Percentiles rank a stretch among this genome's conserved stretches.
Evolutionary conservation across 768 basidiomycete genomes (phyloP).

Genomic region (Lepiota venenata): DNA sequence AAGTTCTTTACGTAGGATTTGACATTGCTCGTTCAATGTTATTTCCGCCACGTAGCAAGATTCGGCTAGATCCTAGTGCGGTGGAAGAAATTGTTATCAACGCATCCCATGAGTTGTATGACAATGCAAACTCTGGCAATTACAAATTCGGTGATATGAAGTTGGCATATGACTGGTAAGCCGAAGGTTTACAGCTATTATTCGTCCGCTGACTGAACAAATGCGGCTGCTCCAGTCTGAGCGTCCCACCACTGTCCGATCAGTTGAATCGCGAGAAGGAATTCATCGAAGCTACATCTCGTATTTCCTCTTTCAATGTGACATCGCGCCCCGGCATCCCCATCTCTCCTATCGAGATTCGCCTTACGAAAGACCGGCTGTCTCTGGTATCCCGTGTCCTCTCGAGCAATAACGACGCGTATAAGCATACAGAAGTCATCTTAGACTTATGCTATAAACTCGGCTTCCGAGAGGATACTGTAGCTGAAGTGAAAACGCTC

Average conservation of each 20-base stretch:
- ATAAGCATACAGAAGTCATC: constrained; percentile 89
- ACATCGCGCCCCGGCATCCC: constrained; percentile 69
- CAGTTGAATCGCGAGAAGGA: constrained; percentile 69
- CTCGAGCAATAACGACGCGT: constrained; percentile 80
- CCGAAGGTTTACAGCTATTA: constrained; percentile 9
- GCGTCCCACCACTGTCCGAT: constrained; percentile 66
- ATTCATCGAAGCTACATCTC: constrained; percentile 97
- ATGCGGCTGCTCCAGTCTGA: constrained; percentile 48
- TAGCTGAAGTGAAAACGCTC: constrained; percentile 78
- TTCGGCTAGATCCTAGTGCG: constrained; percentile 43
- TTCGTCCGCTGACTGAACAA: background rate
- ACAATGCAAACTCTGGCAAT: constrained; percentile 91
- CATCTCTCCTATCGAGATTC: constrained; percentile 90
- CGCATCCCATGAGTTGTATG: constrained; percentile 88
- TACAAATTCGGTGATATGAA: constrained; percentile 95
- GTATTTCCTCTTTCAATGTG: constrained; percentile 90
- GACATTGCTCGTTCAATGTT: constrained; percentile 65
- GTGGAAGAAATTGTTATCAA: constrained; percentile 80
- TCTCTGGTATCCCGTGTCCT: constrained; percentile 85
- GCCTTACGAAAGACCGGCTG: constrained; percentile 85
- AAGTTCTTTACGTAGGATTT: constrained; percentile 44
- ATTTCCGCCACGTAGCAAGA: constrained; percentile 38
- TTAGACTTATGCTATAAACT: constrained; percentile 89
- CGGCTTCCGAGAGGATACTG: constrained; percentile 67
- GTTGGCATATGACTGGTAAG: constrained; percentile 91